Base-by-base conservation (phyloP, 805 yeast genomes). In the Yamadazyma ubonensis region DNA sequence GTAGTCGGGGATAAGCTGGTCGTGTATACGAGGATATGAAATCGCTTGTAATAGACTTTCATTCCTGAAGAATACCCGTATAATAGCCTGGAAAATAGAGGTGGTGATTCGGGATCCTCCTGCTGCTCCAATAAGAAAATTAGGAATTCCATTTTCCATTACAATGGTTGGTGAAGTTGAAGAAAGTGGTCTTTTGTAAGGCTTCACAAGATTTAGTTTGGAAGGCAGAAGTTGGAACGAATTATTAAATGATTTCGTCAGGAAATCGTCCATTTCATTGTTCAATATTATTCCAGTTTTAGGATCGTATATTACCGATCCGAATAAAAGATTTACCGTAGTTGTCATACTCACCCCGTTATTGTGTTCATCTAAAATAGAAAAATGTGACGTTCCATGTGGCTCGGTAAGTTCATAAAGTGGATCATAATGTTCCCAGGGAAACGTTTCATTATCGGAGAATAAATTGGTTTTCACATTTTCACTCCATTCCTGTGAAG, bases 181-280 rank as follows among this genome's bases (percentile, higher is more conserved):
- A 4, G 95, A 84, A 30, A 91, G 67, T 2, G 99, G 98, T 45
- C 98, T 70, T 51, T 83, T 85, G 43, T 63, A 73, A 0, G 96
- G 95, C 33, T 68, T 72, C 19, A 89, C 76, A 54, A 77, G 86
- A 59, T 91, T 91, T 68, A 75, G 86, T 14, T 78, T 66, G 0
- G 96, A 86, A 0, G 99, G 96, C 7, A 78, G 75, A 35, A 91
- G 73, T 18, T 82, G 84, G 61, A 89, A 91, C 11, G 88, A 83
- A 59, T 91, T 91, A 12, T 75, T 68, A 6, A 72, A 65, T 11
- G 75, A 69, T 1, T 93, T 89, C 22, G 77, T 69, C 6, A 96
- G 83, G 54, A 91, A 91, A 57, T 91, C 98, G 60, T 91, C 97
- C 96, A 91, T 90, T 59, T 91, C 88, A 51, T 87, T 80, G 63